Percentiles rank a stretch among this genome's conserved stretches.
phyloP scores from a whole-genome alignment of 2,329 filamentous ascomycete species.

The Chrysoporthe deuterocubensis region DNA sequence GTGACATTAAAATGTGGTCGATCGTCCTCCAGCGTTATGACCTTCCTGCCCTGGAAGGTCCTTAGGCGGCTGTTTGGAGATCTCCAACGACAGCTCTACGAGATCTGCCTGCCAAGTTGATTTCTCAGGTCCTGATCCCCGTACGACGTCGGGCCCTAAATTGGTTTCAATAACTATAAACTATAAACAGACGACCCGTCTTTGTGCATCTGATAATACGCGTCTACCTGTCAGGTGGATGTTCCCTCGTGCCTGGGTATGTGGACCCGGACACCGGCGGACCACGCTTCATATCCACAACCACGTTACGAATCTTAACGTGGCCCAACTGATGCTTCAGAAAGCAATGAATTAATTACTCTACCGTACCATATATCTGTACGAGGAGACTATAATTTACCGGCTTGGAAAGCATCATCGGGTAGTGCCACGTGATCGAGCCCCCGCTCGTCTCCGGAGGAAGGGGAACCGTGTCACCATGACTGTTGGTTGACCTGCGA shows the following conservation, averaged over 20 bases:
- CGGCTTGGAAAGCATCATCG: too few species aligned
- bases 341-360: too few species aligned
- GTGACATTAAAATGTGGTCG: constrained; percentile 18
- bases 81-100: constrained; percentile 10
- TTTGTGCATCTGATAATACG: neutral
- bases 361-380: too few species aligned
- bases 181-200: neutral
- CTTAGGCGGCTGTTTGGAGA: constrained; percentile 11
- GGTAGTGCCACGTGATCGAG: too few species aligned
- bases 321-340: too few species aligned
- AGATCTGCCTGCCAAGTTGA: neutral
- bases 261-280: too few species aligned
- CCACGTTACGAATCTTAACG: too few species aligned
- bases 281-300: too few species aligned
- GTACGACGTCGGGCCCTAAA: neutral
- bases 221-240: neutral
- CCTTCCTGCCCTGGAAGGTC: constrained; percentile 26
- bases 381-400: too few species aligned
- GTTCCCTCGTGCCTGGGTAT: neutral
- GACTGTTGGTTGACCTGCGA: too few species aligned
- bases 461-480: too few species aligned
- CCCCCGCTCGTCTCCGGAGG: too few species aligned
- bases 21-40: constrained; percentile 1
- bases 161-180: neutral
- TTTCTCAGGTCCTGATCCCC: neutral